Evolutionary conservation across 768 basidiomycete species (phyloP), one percentile per base, ranked within the genome.

Genomic region (Tulasnella sp.): DNA sequence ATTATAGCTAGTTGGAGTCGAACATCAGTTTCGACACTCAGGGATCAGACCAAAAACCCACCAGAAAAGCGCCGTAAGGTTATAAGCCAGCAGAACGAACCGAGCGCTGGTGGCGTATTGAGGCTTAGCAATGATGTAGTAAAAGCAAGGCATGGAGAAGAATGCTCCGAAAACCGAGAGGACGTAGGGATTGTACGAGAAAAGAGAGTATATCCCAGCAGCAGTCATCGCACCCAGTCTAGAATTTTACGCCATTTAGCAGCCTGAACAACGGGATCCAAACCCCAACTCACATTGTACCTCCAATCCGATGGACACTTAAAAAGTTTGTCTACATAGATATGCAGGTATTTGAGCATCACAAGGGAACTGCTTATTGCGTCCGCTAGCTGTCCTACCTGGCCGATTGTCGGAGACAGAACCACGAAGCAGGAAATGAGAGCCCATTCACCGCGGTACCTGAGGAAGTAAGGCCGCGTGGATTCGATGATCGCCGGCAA

Each of bases 391-490:
- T 71, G 83, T 85, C 84, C 88, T 82, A 93, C 93, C 46, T 91
- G 93, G 73, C 95, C 95, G 57, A 96, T 93, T 1, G 93, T 94
- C 0, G 93, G 94, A 10, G 92, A 93, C 81, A 95, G 91, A n/a
- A 96, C 93, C n/a, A 93, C 90, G 81, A 95, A 93, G 84, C 91
- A 94, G 92, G 96, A 96, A 75, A 99, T 93, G 82, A 99, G 85
- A 0, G 95, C 95, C 97, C 97, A 99, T 85, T 98, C 95, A 46
- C 96, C 96, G 81, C 91, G 89, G 81, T 92, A 95, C 70, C 91
- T 88, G 61, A 93, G 86, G 82, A 98, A 98, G 4, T 90, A 84
- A 5, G 91, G 91, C 35, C 96, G 87, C 0, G 93, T 96, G 23
- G 84, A 79, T 75, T 93, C 92, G 79, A 93, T 91, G 84, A 97